A percentile compares a stretch with the other conserved stretches of the same genome.
These are phyloP conservation scores for Calophaca sinica DNA, from an alignment of 306 rosid species.

Conservation along the genomic window DNA sequence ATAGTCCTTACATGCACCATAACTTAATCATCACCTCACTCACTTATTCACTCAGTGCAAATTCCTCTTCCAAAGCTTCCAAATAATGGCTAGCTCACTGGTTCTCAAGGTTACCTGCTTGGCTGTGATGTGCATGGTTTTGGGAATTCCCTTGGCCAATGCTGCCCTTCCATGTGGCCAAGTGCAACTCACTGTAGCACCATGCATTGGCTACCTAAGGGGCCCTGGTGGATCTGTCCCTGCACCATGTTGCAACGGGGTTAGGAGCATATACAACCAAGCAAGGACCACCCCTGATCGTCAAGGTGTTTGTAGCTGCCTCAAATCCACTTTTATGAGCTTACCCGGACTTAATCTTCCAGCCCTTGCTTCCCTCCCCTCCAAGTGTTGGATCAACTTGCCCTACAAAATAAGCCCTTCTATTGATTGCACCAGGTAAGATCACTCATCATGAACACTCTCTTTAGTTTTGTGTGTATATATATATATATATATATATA, in stretches of 20 bases:
- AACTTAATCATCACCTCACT: background rate
- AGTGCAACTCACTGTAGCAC: background rate
- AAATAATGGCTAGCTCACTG: constrained; percentile 37
- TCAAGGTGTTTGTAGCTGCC: constrained; percentile 37
- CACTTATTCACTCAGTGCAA: background rate
- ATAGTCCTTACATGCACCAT: background rate
- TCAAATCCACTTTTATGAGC: background rate
- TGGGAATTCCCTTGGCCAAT: background rate
- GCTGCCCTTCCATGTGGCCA: constrained; percentile 39
- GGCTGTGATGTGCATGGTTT: constrained; percentile 30
- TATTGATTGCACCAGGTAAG: constrained; percentile 54
- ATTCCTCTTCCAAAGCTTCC: background rate
- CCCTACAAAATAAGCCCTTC: constrained; percentile 58
- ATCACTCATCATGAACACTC: background rate
- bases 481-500: too few species aligned
- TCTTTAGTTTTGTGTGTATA: too few species aligned
- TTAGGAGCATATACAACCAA: background rate
- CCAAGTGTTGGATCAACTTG: constrained; percentile 46
- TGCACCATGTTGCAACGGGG: constrained; percentile 36
- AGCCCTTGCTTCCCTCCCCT: background rate
- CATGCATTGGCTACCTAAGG: constrained; percentile 36
- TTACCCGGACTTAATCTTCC: constrained; percentile 21
- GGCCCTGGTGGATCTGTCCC: background rate
- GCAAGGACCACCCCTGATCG: constrained; percentile 40
- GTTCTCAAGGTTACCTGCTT: constrained; percentile 17